Evolutionary conservation across 805 yeast species (phyloP).

Genomic region (Jamesozyma jinghongensis): DNA sequence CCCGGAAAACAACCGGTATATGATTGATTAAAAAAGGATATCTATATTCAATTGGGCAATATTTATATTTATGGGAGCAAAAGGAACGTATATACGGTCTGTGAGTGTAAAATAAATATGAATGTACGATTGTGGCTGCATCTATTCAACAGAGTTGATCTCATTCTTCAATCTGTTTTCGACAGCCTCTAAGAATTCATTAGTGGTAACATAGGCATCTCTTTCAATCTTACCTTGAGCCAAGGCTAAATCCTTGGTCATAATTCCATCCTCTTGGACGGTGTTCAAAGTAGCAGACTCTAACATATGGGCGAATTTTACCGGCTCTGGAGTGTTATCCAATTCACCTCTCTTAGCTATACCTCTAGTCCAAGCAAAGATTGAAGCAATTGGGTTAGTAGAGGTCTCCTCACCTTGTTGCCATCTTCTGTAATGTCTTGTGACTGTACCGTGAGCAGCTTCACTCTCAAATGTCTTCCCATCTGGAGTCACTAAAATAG

Average conservation of each 20-base stretch:
- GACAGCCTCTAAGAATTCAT: conserved; percentile 72
- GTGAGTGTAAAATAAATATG: too few species aligned
- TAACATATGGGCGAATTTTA: conserved; percentile 52
- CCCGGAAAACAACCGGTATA: too few species aligned
- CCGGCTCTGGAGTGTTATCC: conserved; percentile 63
- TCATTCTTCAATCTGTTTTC: conserved; percentile 42
- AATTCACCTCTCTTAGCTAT: conserved; percentile 71
- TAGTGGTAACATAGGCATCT: conserved; percentile 58
- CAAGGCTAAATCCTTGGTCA: conserved; percentile 77
- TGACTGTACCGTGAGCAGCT: conserved; percentile 84
- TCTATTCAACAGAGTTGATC: conserved; percentile 22
- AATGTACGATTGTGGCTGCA: background rate
- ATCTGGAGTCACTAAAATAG: conserved; percentile 74
- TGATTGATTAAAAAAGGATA: too few species aligned
- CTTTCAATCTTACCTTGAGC: conserved; percentile 57
- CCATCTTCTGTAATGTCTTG: conserved; percentile 76
- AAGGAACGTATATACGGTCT: too few species aligned
- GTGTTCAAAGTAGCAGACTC: conserved; percentile 65
- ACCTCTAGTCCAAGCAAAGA: conserved; percentile 84
- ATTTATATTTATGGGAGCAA: too few species aligned
- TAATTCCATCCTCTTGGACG: conserved; percentile 62
- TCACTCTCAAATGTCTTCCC: conserved; percentile 81
- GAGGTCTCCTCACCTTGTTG: conserved; percentile 79
- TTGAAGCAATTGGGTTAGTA: conserved; percentile 77
- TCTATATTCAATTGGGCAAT: too few species aligned